Base-by-base conservation (phyloP, 768 basidiomycete species). In the Tulasnella sp. region DNA sequence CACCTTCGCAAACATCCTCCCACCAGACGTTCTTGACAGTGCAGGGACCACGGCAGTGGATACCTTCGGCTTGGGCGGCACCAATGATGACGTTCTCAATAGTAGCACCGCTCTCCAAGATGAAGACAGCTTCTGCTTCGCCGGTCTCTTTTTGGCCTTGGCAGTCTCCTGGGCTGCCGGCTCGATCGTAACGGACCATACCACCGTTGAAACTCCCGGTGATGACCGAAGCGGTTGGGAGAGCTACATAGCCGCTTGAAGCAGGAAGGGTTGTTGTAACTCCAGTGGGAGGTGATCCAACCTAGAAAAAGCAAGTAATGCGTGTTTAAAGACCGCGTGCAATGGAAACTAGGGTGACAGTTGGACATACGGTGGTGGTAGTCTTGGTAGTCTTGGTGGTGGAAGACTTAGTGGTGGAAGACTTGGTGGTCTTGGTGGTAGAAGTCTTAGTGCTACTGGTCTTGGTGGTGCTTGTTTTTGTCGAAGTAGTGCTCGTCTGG, bases 1-100 rank as follows among this genome's bases (percentile, higher is more conserved):
- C n/a, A 61, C 79, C 70, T 61, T 80, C 79, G 73, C 79, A 80
- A 46, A 80, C 79, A 71, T 80, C 78, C 42, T 48, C 48, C 79
- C 57, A 61, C 57, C 57, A 61, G 26, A 61, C 57, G 57, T 61
- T 61, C n/a, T 26, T 61, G n/a, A 61, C 57, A 13, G 57, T 61
- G 57, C 57, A 61, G n/a, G 57, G 57, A 29, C 57, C 57, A 29
- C 57, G 57, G 29, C 73, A 74, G 51, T 74, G 73, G 32, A 79
- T 78, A 29, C 79, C 79, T 37, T 74, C 42, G 42, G 73, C 73
- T 40, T 74, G 73, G 51, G n/a, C 48, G 42, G 73, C 73, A 48
- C 73, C 73, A 26, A 74, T 61, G 57, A 61, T 61, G 57, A 61
- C 57, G n/a, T 61, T 61, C 57, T 61, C 3, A 61, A 61, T 61